A percentile compares a stretch with the other conserved stretches of the same genome.
phyloP scores from a whole-genome alignment of 176 grass and related monocot species.

The Raddia guianensis region DNA sequence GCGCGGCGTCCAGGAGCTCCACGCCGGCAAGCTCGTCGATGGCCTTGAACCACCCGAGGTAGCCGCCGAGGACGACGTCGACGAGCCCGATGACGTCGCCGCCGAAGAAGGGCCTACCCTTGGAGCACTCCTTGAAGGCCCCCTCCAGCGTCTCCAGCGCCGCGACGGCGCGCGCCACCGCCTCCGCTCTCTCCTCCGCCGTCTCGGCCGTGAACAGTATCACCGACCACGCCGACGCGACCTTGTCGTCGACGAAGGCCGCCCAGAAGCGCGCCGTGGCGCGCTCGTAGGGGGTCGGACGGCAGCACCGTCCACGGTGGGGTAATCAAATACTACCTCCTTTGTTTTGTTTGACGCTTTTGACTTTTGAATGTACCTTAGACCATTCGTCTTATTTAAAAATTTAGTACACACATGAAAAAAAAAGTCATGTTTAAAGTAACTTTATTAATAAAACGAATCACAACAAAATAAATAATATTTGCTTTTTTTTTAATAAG shows the following conservation, averaged over 20 bases:
- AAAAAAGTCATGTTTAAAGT: too few relatives aligned
- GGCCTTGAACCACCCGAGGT: slow-evolving; percentile 51
- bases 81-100: slow-evolving; percentile 64
- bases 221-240: slow-evolving; percentile 31
- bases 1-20: slow-evolving; percentile 49
- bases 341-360: too few relatives aligned
- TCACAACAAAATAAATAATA: too few relatives aligned
- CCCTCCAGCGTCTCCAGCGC: slow-evolving; percentile 56
- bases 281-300: slow-evolving; percentile 61
- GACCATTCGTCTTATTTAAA: too few relatives aligned
- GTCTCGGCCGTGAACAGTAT: slow-evolving; percentile 33
- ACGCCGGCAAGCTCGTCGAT: slow-evolving; percentile 34
- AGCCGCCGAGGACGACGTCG: slow-evolving; percentile 61
- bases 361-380: too few relatives aligned
- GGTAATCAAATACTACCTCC: too few relatives aligned
- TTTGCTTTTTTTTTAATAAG: too few relatives aligned
- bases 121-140: slow-evolving; percentile 34
- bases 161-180: slow-evolving; percentile 27
- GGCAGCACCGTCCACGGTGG: slow-evolving; percentile 69
- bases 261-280: slow-evolving; percentile 67
- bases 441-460: too few relatives aligned
- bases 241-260: slow-evolving; percentile 65
- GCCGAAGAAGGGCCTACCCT: slow-evolving; percentile 50
- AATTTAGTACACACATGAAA: too few relatives aligned
- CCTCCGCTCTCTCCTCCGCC: slow-evolving; percentile 52